phyloP scores from a whole-genome alignment of 306 rosid species.

The Vicia villosa region DNA sequence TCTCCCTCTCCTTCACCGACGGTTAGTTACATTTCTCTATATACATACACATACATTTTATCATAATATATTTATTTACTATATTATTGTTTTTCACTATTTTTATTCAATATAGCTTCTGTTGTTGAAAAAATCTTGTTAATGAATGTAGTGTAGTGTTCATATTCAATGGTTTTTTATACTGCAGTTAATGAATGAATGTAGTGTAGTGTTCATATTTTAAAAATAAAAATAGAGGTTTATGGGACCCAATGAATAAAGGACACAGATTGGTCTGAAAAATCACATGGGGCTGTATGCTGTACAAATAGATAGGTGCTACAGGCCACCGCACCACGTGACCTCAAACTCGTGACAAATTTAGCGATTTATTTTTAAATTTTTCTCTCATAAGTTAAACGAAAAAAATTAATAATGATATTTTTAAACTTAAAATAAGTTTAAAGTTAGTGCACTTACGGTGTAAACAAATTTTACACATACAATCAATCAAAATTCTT shows the following conservation, averaged over 20 bases:
- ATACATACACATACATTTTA: background rate
- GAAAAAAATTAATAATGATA: too few species aligned
- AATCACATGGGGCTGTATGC: conserved; percentile 45
- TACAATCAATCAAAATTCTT: too few species aligned
- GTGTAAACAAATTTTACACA: too few species aligned
- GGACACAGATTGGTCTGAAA: conserved; percentile 37
- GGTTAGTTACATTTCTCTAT: conserved; percentile 49
- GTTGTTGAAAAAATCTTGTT: background rate
- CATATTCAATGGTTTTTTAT: background rate
- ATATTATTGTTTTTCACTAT: background rate
- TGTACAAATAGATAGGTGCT: conserved; percentile 14
- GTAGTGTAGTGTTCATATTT: background rate
- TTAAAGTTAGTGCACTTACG: too few species aligned
- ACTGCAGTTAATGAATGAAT: background rate
- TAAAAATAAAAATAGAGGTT: background rate
- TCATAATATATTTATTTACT: background rate
- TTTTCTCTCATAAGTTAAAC: too few species aligned
- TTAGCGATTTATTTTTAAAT: too few species aligned
- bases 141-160: background rate
- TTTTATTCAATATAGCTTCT: background rate
- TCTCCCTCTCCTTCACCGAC: conserved; percentile 57
- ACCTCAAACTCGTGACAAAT: too few species aligned
- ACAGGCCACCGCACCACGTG: conserved; percentile 30
- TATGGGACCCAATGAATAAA: conserved; percentile 26
- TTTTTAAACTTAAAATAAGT: too few species aligned